Base-by-base conservation (phyloP, 1,284 basidiomycete species). In the Athelia psychrophila region DNA sequence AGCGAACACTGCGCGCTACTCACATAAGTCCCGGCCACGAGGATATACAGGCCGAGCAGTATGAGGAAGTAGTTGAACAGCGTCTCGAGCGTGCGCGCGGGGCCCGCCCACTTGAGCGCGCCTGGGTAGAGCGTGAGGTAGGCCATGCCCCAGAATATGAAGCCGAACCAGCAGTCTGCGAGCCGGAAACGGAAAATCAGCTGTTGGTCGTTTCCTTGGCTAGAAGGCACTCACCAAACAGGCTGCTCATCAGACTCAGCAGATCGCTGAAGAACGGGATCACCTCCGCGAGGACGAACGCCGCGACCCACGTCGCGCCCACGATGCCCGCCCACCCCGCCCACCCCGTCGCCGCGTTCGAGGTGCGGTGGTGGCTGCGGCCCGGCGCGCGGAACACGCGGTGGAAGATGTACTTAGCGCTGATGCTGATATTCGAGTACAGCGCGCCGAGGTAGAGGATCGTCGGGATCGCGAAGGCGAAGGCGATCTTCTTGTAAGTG, bases 311-410 rank as follows among this genome's bases (percentile, higher is more conserved):
- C 12, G 80, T 78, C 25, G 63, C 60, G 20, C 75, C 70, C 48
- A 83, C 74, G 62, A 87, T 82, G 0, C 61, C 74, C 13, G 74
- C 64, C 86, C 86, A 88, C 0, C 68, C 64, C 0, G 65, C 58
- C 86, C 86, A 88, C 0, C 81, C 84, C 20, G 77, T 53, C 18
- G 77, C 47, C 2, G 82, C 83, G 71, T 88, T 80, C 19, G 70
- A 69, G 60, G 79, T 70, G 3, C 73, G 67, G 61, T 84, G 83
- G 16, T 64, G 62, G 10, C 12, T 12, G n/a, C n/a, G n/a, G n/a
- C n/a, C n/a, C 27, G 27, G 13, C 49, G 74, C 70, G 40, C 71
- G 70, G 68, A 78, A 77, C 54, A 79, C 54, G 40, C 74, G 69
- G 71, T 79, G 75, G 69, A 79, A 80, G 52, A 80, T 66, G 63